Evolutionary conservation across 495 filamentous ascomycete genomes (phyloP), one percentile per base, ranked within the genome.

Genomic region (Glutinoglossum americanum): DNA sequence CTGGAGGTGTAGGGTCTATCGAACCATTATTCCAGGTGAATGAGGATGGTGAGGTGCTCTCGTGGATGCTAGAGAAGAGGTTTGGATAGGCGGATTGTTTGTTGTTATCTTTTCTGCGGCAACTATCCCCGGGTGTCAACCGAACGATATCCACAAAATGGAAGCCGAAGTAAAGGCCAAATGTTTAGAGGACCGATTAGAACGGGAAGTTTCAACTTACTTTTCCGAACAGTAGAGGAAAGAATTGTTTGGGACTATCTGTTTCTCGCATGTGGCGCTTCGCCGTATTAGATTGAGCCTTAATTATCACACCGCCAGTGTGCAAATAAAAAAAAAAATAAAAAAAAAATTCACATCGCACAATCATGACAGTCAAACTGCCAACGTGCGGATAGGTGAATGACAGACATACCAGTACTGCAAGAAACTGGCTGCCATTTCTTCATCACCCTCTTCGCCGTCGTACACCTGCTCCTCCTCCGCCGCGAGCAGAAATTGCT

Each of bases 181-280:
- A n/a, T n/a, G n/a, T n/a, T n/a, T n/a, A n/a, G n/a, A n/a, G n/a
- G n/a, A n/a, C n/a, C n/a, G 51, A 54, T 54, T 17, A 9, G 30
- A 33, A 33, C 30, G 37, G 15, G 37, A 39, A 33, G 5, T 39
- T 39, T 39, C 3, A 13, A 51, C 37, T 57, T 64, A 73, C 70
- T 63, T 66, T 59, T 72, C 70, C 6, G 70, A 72, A 60, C 70
- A 73, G 57, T 72, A 73, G 23, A 73, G 63, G 37, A 83, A 73
- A 13, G 73, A 74, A 61, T 77, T 76, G 65, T 79, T 75, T 39
- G 82, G 83, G 19, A 77, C 72, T 57, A 84, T 82, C 65, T 85
- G 82, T 64, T 76, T 78, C 60, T 81, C 76, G 67, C 82, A 87
- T 65, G 76, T 76, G 51, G 76, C 72, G 63, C 80, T 65, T n/a